These are phyloP conservation scores for Arabis alpina DNA, from an alignment of 345 rosid species.

Conservation along the genomic window DNA sequence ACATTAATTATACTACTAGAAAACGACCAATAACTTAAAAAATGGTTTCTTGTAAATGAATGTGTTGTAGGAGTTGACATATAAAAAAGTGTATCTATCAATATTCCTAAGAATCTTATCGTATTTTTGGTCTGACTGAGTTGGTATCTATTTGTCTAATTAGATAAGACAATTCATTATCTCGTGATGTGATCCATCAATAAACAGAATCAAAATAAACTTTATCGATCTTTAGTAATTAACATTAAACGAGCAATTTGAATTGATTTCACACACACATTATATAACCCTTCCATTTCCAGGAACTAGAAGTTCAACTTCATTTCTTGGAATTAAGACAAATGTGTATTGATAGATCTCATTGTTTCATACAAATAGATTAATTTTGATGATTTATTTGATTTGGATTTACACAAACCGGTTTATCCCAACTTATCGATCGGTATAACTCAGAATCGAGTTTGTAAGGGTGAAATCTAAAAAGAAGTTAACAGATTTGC, in stretches of 20 bases:
- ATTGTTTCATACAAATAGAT: too few species aligned
- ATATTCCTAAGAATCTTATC: background rate
- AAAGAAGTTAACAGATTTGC: background rate
- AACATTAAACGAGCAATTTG: background rate
- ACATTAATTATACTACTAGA: too few species aligned
- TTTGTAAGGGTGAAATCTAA: background rate
- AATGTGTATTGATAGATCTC: too few species aligned
- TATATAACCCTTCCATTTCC: too few species aligned
- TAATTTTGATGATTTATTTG: background rate
- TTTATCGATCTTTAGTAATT: background rate
- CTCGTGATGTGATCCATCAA: conserved; percentile 15
- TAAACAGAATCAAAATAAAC: background rate
- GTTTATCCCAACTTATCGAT: background rate
- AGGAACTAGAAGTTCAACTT: too few species aligned
- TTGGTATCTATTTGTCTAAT: conserved; percentile 13
- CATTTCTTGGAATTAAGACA: too few species aligned
- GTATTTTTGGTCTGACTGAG: background rate
- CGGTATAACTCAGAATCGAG: background rate
- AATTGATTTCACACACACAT: background rate
- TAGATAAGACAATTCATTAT: background rate
- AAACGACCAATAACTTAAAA: too few species aligned
- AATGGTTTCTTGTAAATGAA: background rate
- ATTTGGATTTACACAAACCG: background rate
- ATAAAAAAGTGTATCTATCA: background rate
- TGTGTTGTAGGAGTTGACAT: background rate